These are phyloP conservation scores for Cryphonectria carpinicola DNA, from an alignment of 2,329 filamentous ascomycete genomes.

Conservation along the genomic window DNA sequence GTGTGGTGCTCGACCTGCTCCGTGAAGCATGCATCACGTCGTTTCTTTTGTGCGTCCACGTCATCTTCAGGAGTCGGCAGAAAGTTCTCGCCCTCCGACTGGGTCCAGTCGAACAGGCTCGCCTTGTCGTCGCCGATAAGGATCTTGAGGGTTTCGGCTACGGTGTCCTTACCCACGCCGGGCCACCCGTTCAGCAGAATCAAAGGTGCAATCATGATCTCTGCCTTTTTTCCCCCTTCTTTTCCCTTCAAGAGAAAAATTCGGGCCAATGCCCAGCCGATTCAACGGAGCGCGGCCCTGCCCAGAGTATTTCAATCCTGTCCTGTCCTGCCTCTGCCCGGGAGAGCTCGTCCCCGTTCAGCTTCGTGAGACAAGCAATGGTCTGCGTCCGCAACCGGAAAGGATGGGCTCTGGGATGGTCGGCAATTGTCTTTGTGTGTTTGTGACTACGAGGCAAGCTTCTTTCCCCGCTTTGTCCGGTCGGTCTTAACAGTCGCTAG, in stretches of 20 bases:
- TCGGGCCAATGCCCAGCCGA: neutral
- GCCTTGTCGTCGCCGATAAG: conserved; percentile 38
- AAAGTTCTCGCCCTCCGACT: conserved; percentile 20
- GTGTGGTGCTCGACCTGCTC: conserved; percentile 32
- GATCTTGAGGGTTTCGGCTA: conserved; percentile 39
- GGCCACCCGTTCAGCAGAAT: conserved; percentile 42
- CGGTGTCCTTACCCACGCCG: conserved; percentile 39
- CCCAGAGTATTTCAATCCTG: neutral
- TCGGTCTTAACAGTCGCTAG: neutral
- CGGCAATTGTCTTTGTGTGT: too few species aligned
- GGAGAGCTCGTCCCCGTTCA: neutral
- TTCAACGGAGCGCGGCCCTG: neutral
- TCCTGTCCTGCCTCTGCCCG: neutral
- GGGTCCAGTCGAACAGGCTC: conserved; percentile 33
- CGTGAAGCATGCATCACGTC: conserved; percentile 33
- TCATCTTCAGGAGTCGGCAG: conserved; percentile 18
- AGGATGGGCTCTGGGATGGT: neutral
- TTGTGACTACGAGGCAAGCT: neutral
- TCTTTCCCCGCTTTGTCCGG: neutral
- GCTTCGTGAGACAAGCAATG: neutral
- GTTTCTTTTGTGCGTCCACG: conserved; percentile 20
- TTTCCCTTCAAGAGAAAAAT: neutral
- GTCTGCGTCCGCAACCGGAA: neutral
- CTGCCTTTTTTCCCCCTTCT: neutral
- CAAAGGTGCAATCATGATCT: conserved; percentile 11